phyloP scores from a whole-genome alignment of 2,329 filamentous ascomycete genomes.

The Ceratocystis papillata region DNA sequence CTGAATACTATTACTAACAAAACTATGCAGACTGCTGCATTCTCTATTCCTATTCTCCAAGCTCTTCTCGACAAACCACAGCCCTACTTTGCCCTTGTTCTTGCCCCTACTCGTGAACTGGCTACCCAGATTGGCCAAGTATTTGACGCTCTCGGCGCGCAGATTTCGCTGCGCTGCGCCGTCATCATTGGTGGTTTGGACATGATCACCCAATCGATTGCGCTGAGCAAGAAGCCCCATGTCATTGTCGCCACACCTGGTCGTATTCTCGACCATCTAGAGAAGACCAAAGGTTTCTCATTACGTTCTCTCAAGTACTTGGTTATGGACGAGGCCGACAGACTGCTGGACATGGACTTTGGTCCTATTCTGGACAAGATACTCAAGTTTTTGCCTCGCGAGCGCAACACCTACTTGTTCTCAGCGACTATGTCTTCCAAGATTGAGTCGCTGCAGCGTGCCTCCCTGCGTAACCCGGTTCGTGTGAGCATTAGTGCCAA shows the following conservation, averaged over 20 bases:
- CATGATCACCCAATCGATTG: slow-evolving; percentile 85
- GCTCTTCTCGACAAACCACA: slow-evolving; percentile 80
- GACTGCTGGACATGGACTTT: slow-evolving; percentile 87
- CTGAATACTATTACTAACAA: background rate
- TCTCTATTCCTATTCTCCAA: slow-evolving; percentile 85
- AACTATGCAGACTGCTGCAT: slow-evolving; percentile 59
- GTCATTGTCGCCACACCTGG: slow-evolving; percentile 88
- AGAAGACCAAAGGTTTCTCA: slow-evolving; percentile 94
- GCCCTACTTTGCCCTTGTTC: slow-evolving; percentile 73
- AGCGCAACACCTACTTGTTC: slow-evolving; percentile 77
- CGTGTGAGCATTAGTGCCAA: slow-evolving; percentile 69
- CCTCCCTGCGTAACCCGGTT: slow-evolving; percentile 73
- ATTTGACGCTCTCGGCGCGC: slow-evolving; percentile 75
- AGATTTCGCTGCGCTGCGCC: slow-evolving; percentile 77
- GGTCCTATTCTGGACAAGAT: slow-evolving; percentile 88
- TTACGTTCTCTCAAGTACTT: slow-evolving; percentile 72
- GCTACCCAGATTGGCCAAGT: slow-evolving; percentile 82
- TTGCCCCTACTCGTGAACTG: slow-evolving; percentile 87
- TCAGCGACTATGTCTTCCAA: slow-evolving; percentile 90
- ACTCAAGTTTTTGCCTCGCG: slow-evolving; percentile 71
- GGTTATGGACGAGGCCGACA: slow-evolving; percentile 90
- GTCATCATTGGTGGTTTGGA: slow-evolving; percentile 90
- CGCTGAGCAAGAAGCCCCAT: slow-evolving; percentile 90
- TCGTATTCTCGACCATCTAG: slow-evolving; percentile 77
- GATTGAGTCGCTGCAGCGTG: slow-evolving; percentile 83